phyloP scores from a whole-genome alignment of 2,329 filamentous ascomycete genomes.

The Pestalotiopsis sp. region DNA sequence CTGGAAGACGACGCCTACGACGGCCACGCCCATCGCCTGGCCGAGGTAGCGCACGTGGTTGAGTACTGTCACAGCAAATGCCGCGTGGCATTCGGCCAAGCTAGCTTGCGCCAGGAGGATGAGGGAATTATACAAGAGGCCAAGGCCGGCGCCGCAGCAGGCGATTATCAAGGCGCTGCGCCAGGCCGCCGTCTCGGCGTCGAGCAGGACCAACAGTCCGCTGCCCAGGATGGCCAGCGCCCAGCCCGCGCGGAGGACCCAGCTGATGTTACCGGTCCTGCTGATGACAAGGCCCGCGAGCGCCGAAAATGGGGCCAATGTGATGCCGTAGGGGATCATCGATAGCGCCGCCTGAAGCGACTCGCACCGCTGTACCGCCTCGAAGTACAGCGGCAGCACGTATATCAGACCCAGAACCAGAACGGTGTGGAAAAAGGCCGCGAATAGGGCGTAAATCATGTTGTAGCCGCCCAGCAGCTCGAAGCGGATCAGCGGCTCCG shows the following conservation, averaged over 20 bases:
- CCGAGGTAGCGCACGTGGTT: conserved; percentile 3
- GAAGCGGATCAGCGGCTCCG: conserved; percentile 1
- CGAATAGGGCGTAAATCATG: conserved; percentile 2
- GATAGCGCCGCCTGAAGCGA: background rate
- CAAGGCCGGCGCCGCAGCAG: background rate
- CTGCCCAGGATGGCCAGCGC: background rate
- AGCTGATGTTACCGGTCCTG: background rate
- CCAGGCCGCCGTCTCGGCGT: background rate
- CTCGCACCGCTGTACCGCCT: background rate
- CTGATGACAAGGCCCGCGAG: background rate
- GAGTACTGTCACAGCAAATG: background rate
- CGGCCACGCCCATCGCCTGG: conserved; percentile 2
- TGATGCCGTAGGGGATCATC: conserved; percentile 3
- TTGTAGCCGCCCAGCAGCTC: conserved; percentile 2
- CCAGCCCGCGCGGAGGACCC: background rate
- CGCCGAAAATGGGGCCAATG: conserved; percentile 1
- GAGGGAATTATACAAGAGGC: background rate
- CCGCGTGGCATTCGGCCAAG: background rate
- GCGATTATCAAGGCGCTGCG: background rate
- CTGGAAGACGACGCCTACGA: conserved; percentile 7
- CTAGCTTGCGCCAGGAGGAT: background rate
- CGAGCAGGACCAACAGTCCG: conserved; percentile 1
- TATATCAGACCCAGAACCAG: conserved; percentile 1
- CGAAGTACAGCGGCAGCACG: conserved; percentile 10
- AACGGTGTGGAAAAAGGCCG: conserved; percentile 4